phyloP scores from a whole-genome alignment of 768 basidiomycete genomes.

The Hirschioporus abietinus region DNA sequence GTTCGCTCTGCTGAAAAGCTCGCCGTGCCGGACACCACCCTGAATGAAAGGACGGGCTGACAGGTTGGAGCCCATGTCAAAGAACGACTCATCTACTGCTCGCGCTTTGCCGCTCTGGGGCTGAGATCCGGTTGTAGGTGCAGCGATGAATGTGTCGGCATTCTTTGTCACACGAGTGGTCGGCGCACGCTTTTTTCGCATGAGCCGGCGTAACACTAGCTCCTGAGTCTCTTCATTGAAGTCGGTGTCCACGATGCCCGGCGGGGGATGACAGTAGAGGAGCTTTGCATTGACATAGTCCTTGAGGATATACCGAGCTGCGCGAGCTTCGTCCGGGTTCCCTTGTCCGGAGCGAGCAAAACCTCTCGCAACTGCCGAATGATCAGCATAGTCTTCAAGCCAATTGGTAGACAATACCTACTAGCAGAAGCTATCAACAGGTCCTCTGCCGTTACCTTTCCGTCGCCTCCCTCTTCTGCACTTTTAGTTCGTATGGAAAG shows the following conservation, averaged over 20 bases:
- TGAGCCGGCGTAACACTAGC: constrained; percentile 49
- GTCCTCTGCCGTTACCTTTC: constrained; percentile 67
- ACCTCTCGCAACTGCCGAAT: constrained; percentile 74
- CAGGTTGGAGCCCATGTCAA: constrained; percentile 48
- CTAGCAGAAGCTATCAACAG: constrained; percentile 89
- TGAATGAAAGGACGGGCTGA: constrained; percentile 61
- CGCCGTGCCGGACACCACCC: constrained; percentile 45
- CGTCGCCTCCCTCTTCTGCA: constrained; percentile 82
- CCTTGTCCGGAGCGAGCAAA: constrained; percentile 92
- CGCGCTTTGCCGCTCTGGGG: constrained; percentile 47
- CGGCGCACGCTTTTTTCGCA: constrained; percentile 86
- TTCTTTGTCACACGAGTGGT: constrained; percentile 78
- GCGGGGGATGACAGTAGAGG: constrained; percentile 88
- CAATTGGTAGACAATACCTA: constrained; percentile 38
- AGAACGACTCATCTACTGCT: constrained; percentile 81
- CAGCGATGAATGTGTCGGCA: constrained; percentile 74
- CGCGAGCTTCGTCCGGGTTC: constrained; percentile 93
- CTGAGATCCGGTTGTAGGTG: constrained; percentile 10
- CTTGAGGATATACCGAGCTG: constrained; percentile 89
- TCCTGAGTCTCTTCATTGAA: constrained; percentile 76
- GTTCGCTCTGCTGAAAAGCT: constrained; percentile 56
- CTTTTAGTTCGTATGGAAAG: constrained; percentile 60
- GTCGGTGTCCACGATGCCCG: constrained; percentile 50
- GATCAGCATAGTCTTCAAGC: constrained; percentile 9
- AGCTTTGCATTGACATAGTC: constrained; percentile 96